phyloP scores from a whole-genome alignment of 2,329 filamentous ascomycete species.

The Lecanosticta acicola region DNA sequence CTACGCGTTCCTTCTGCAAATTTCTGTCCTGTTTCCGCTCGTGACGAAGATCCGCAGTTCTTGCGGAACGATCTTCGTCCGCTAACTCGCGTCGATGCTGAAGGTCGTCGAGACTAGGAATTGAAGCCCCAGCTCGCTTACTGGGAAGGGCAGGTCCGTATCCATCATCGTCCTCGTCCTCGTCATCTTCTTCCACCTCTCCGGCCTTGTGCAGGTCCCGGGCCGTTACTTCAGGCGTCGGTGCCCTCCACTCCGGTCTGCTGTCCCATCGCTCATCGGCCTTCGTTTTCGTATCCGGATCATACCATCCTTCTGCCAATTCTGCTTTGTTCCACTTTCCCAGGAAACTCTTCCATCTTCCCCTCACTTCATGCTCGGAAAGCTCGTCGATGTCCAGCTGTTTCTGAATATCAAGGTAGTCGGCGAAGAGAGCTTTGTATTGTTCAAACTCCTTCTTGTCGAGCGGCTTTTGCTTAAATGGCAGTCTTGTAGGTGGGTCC shows the following conservation, averaged over 20 bases:
- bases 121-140: constrained; percentile 48
- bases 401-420: constrained; percentile 88
- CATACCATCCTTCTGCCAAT: constrained; percentile 89
- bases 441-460: constrained; percentile 61
- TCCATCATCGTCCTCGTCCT: constrained; percentile 58
- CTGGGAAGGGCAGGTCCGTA: constrained; percentile 49
- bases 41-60: constrained; percentile 50
- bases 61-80: constrained; percentile 46
- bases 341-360: constrained; percentile 90
- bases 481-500: constrained; percentile 15
- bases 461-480: constrained; percentile 45
- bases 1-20: constrained; percentile 64
- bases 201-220: constrained; percentile 51
- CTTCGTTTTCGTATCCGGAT: constrained; percentile 62
- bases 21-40: constrained; percentile 61
- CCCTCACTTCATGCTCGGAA: constrained; percentile 67
- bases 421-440: constrained; percentile 69
- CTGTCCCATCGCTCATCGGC: constrained; percentile 35
- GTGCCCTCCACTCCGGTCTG: constrained; percentile 21
- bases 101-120: constrained; percentile 71
- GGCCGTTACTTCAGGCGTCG: neutral
- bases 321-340: constrained; percentile 87
- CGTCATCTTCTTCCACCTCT: constrained; percentile 41
- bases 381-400: constrained; percentile 62
- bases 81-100: constrained; percentile 50